phyloP scores from a whole-genome alignment of 2,329 filamentous ascomycete genomes.

The Curvularia lunata region DNA sequence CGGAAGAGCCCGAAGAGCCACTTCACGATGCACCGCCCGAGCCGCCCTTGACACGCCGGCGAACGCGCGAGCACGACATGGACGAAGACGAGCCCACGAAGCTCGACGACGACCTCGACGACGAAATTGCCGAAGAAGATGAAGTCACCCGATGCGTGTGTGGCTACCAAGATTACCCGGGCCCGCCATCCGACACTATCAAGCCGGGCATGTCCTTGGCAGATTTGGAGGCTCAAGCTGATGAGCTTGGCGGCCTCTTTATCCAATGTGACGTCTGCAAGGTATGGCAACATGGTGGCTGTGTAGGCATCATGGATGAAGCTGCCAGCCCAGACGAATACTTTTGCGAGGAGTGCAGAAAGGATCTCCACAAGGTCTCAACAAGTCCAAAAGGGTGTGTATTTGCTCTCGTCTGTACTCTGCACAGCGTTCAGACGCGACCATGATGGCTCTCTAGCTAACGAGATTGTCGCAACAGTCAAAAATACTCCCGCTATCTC shows the following conservation, averaged over 20 bases:
- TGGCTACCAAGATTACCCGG: slow-evolving; percentile 92
- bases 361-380: slow-evolving; percentile 86
- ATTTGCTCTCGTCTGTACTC: slow-evolving; percentile 19
- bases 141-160: slow-evolving; percentile 96
- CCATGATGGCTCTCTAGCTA: slow-evolving; percentile 4
- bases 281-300: slow-evolving; percentile 98
- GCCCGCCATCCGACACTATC: slow-evolving; percentile 67
- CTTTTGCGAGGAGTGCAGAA: slow-evolving; percentile 94
- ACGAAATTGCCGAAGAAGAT: slow-evolving; percentile 72
- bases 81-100: slow-evolving; percentile 57
- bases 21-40: slow-evolving; percentile 62
- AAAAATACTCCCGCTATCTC: slow-evolving; percentile 68
- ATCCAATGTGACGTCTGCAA: slow-evolving; percentile 98
- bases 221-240: slow-evolving; percentile 59
- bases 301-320: slow-evolving; percentile 95
- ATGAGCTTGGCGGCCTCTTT: slow-evolving; percentile 92
- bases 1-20: slow-evolving; percentile 68
- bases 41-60: slow-evolving; percentile 73
- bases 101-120: slow-evolving; percentile 63
- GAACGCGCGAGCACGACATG: slow-evolving; percentile 77
- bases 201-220: slow-evolving; percentile 61
- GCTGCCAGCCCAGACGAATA: slow-evolving; percentile 94
- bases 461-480: slow-evolving; percentile 50
- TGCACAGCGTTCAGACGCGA: slow-evolving; percentile 15
- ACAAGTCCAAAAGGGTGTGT: slow-evolving; percentile 84